These are phyloP conservation scores for Mycena venus DNA, from an alignment of 768 basidiomycete genomes.

Conservation along the genomic window DNA sequence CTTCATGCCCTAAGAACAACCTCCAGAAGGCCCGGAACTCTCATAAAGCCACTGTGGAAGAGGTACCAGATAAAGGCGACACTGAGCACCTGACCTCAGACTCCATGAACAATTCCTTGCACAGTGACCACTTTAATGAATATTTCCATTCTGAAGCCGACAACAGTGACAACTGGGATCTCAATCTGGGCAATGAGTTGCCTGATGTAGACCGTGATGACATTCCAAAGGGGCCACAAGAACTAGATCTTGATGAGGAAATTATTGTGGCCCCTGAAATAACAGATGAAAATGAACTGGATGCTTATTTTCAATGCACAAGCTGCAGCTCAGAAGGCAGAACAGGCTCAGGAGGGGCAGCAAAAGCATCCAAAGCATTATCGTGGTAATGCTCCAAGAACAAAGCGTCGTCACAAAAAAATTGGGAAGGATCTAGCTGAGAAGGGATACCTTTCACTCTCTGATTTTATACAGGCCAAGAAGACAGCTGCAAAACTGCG, in stretches of 20 bases:
- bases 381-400: neutral
- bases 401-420: too few species aligned
- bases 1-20: too few species aligned
- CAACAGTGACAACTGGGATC: neutral
- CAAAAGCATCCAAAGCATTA: slow-evolving; percentile 4
- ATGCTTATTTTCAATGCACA: slow-evolving; percentile 15
- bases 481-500: neutral
- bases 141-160: neutral
- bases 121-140: neutral
- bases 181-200: neutral
- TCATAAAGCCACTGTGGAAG: neutral
- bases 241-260: slow-evolving; percentile 10
- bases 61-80: slow-evolving; percentile 10
- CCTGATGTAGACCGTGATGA: slow-evolving; percentile 7
- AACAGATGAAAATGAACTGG: slow-evolving; percentile 5
- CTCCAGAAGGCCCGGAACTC: slow-evolving; percentile 7
- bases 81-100: neutral
- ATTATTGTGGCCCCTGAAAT: slow-evolving; percentile 2
- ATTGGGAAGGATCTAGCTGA: neutral
- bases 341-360: neutral
- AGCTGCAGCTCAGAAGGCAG: slow-evolving; percentile 3
- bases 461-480: slow-evolving; percentile 6
- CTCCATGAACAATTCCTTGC: neutral
- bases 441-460: too few species aligned
- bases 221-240: neutral